Percentiles rank a stretch among this genome's conserved stretches.
Conservation (phyloP, 345 rosid genomes). For the Pugionium cornutum region DNA sequence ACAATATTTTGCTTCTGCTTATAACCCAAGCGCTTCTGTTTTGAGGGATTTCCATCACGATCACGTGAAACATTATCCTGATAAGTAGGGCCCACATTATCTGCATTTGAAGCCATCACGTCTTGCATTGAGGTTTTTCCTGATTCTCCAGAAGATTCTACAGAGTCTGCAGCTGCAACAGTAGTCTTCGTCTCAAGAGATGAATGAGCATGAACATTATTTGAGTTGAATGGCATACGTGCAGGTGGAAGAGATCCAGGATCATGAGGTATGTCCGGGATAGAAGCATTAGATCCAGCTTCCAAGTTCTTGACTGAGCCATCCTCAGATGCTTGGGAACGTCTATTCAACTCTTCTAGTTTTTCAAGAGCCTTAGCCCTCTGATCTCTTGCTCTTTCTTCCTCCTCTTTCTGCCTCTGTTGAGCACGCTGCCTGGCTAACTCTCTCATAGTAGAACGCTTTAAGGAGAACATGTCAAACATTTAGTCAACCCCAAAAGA, state of each 20-base stretch:
- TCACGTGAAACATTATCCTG: constrained; percentile 37
- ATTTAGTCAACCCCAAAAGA: constrained; percentile 15
- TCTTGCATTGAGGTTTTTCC: constrained; percentile 39
- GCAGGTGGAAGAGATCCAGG: constrained; percentile 37
- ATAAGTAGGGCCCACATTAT: constrained; percentile 40
- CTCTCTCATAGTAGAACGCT: constrained; percentile 80
- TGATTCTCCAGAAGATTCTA: constrained; percentile 41
- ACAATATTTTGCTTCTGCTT: constrained; percentile 55
- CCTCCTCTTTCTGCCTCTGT: constrained; percentile 82
- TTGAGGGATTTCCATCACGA: constrained; percentile 43
- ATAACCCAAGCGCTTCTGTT: constrained; percentile 57
- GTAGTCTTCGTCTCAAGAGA: constrained; percentile 37
- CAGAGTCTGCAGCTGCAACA: constrained; percentile 43
- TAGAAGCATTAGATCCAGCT: constrained; percentile 36
- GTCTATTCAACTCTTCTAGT: constrained; percentile 81
- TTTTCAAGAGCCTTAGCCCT: constrained; percentile 85
- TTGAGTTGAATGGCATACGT: constrained; percentile 29
- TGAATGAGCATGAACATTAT: constrained; percentile 30
- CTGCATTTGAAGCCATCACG: constrained; percentile 33
- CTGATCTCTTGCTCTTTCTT: constrained; percentile 82
- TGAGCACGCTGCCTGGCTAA: constrained; percentile 67
- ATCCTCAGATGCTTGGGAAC: constrained; percentile 53
- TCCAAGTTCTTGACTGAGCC: constrained; percentile 46
- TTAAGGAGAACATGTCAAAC: constrained; percentile 31
- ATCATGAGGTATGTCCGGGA: constrained; percentile 48